Evolutionary conservation across 2,329 filamentous ascomycete genomes (phyloP).

Genomic region (Cladosporium colombiae): DNA sequence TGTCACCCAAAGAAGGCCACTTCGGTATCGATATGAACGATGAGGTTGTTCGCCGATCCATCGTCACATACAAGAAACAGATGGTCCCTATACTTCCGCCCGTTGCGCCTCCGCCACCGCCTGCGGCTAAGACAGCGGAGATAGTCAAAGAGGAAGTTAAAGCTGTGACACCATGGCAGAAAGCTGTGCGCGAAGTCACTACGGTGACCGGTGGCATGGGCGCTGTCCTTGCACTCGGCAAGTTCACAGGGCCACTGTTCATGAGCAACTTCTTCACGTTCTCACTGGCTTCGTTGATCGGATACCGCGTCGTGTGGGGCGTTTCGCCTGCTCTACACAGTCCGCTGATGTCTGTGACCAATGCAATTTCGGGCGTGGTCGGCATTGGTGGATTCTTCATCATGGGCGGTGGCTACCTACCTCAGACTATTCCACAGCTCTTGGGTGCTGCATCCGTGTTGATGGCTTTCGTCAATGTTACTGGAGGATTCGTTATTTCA

Average conservation of each 20-base stretch:
- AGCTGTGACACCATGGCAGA: slow-evolving; percentile 79
- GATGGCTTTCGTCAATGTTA: slow-evolving; percentile 84
- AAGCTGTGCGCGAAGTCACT: slow-evolving; percentile 72
- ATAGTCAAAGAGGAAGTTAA: slow-evolving; percentile 60
- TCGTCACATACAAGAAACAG: slow-evolving; percentile 76
- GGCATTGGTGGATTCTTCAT: slow-evolving; percentile 86
- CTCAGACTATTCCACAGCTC: slow-evolving; percentile 74
- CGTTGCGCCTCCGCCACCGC: slow-evolving; percentile 58
- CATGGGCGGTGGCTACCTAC: slow-evolving; percentile 77
- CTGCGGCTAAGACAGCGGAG: slow-evolving; percentile 51
- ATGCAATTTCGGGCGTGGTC: slow-evolving; percentile 88
- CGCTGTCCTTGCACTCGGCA: slow-evolving; percentile 72
- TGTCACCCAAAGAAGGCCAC: slow-evolving; percentile 73
- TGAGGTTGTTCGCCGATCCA: slow-evolving; percentile 81
- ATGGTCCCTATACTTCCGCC: slow-evolving; percentile 75
- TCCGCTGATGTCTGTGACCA: slow-evolving; percentile 89
- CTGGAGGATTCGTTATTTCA: slow-evolving; percentile 86
- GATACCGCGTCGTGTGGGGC: slow-evolving; percentile 87
- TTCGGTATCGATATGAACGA: slow-evolving; percentile 80
- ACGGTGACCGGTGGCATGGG: slow-evolving; percentile 77
- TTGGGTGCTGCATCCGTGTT: slow-evolving; percentile 80
- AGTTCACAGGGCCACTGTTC: slow-evolving; percentile 77
- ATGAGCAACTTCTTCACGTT: slow-evolving; percentile 89
- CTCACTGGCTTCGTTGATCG: slow-evolving; percentile 78
- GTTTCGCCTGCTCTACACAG: slow-evolving; percentile 81